A percentile compares a stretch with the other conserved stretches of the same genome.
phyloP scores from a whole-genome alignment of 208 protist genomes.

The Trypanosoma conorhini region DNA sequence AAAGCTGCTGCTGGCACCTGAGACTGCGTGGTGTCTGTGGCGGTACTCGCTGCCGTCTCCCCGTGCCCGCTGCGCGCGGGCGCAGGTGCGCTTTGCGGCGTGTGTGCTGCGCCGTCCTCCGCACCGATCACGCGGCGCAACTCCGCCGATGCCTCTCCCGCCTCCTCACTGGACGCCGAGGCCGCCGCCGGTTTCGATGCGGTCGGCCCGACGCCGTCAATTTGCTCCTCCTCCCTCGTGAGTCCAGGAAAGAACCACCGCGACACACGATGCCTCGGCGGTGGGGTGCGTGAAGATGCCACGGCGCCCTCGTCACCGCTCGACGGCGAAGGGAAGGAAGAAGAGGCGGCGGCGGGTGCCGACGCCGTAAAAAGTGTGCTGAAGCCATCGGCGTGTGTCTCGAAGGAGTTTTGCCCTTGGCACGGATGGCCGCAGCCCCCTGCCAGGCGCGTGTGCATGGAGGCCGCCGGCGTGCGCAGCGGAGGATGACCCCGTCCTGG shows the following conservation, averaged over 20 bases:
- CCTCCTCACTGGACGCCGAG: neutral
- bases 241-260: constrained; percentile 41
- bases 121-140: neutral
- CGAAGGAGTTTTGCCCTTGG: neutral
- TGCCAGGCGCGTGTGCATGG: neutral
- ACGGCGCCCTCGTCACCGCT: neutral
- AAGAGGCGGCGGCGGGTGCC: neutral
- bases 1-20: neutral
- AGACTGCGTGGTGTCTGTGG: neutral
- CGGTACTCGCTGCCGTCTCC: too few relatives aligned
- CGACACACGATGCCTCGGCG: constrained; percentile 25
- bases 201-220: neutral
- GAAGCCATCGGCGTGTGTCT: neutral
- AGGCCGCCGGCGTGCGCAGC: neutral
- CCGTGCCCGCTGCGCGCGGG: neutral
- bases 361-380: neutral
- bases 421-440: neutral
- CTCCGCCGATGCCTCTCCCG: neutral
- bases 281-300: neutral
- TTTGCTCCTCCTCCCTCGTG: neutral
- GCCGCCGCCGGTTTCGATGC: neutral
- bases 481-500: neutral
- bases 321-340: neutral
- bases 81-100: neutral
- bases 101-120: neutral